Evolutionary conservation across 768 basidiomycete genomes (phyloP).

Genomic region (Trametes villosa): DNA sequence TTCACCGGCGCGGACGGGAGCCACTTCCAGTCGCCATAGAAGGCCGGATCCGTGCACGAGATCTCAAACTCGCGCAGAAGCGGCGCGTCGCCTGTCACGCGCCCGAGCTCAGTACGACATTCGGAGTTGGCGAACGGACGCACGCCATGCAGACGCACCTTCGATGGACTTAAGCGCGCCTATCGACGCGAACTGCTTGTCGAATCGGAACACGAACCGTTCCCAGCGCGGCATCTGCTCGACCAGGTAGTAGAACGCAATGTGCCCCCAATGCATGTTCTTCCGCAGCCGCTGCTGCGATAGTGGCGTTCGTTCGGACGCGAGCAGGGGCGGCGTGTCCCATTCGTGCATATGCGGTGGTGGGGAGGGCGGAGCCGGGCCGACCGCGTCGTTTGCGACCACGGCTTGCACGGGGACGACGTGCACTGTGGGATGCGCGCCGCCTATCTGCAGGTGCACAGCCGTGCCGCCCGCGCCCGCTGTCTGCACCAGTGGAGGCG

Average conservation of each 20-base stretch:
- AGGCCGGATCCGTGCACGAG: conserved; percentile 66
- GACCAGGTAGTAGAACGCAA: conserved; percentile 77
- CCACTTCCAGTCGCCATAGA: conserved; percentile 74
- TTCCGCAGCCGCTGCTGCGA: conserved; percentile 38
- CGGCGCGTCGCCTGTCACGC: conserved; percentile 65
- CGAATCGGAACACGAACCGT: conserved; percentile 79
- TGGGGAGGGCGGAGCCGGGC: conserved; percentile 6
- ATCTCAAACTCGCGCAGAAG: conserved; percentile 78
- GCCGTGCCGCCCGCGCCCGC: conserved; percentile 9
- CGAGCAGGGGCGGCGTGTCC: conserved; percentile 27
- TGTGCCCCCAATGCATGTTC: conserved; percentile 78
- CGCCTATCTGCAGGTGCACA: conserved; percentile 20
- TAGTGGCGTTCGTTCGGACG: conserved; percentile 17
- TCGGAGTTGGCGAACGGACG: neutral
- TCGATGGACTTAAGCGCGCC: conserved; percentile 72
- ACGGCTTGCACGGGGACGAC: conserved; percentile 17
- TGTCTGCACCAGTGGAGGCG: conserved; percentile 12
- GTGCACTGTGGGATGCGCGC: conserved; percentile 12
- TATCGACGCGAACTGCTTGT: conserved; percentile 76
- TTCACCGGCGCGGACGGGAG: conserved; percentile 55
- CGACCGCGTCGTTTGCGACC: conserved; percentile 1
- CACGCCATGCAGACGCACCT: conserved; percentile 47
- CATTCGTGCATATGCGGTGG: conserved; percentile 21
- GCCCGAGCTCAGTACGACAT: too few relatives aligned
- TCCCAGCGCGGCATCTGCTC: conserved; percentile 85